Evolutionary conservation across 2,329 filamentous ascomycete species (phyloP).

Genomic region (Dendryphion nanum): DNA sequence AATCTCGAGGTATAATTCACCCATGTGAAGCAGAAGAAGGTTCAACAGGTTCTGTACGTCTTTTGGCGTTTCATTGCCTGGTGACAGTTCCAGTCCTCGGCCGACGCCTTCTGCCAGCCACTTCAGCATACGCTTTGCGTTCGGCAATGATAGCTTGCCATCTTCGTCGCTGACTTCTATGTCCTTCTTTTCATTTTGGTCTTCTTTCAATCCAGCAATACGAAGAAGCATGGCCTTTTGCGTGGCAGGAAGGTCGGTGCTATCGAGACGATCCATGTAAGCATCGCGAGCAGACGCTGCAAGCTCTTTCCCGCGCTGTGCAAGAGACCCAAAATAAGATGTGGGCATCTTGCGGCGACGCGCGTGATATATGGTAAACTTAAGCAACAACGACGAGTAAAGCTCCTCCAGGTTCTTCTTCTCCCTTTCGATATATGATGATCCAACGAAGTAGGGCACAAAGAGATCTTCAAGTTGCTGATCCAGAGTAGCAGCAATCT

Average conservation of each 20-base stretch:
- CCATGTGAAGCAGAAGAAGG: conserved; percentile 82
- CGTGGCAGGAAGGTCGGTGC: conserved; percentile 80
- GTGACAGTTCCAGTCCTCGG: conserved; percentile 84
- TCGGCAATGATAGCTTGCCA: conserved; percentile 75
- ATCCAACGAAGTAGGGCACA: conserved; percentile 64
- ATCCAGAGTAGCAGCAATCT: conserved; percentile 72
- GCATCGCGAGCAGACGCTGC: conserved; percentile 85
- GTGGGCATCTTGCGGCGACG: conserved; percentile 83
- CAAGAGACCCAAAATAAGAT: conserved; percentile 88
- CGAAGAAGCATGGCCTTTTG: conserved; percentile 89
- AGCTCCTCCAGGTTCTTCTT: conserved; percentile 72
- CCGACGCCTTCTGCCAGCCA: conserved; percentile 96
- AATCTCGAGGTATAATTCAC: conserved; percentile 72
- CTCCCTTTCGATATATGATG: conserved; percentile 65
- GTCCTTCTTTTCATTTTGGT: conserved; percentile 74
- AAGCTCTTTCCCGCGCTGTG: conserved; percentile 85
- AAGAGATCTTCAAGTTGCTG: conserved; percentile 66
- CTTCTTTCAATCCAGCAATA: conserved; percentile 77
- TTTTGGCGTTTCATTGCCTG: conserved; percentile 84
- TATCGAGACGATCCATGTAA: conserved; percentile 85
- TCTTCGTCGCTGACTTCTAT: conserved; percentile 91
- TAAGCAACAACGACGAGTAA: conserved; percentile 90
- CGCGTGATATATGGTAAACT: conserved; percentile 93
- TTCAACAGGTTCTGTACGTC: conserved; percentile 84
- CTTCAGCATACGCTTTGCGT: conserved; percentile 95